phyloP scores from a whole-genome alignment of 768 basidiomycete species.

The Pulveroboletus ravenelii region DNA sequence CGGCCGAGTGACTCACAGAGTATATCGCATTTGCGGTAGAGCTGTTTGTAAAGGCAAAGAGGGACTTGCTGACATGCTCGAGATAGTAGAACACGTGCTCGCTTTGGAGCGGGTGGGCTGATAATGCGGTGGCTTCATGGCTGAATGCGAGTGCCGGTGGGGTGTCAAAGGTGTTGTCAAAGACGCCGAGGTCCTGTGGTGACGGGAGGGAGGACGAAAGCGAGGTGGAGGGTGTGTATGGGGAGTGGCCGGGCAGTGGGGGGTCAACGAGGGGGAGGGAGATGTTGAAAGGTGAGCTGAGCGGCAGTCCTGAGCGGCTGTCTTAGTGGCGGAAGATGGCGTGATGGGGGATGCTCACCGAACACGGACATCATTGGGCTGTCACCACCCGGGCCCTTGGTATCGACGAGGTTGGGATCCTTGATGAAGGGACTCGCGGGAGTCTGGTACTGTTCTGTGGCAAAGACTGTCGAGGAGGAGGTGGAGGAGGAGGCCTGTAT shows the following conservation, averaged over 20 bases:
- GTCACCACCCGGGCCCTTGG: slow-evolving; percentile 14
- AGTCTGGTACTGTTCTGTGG: slow-evolving; percentile 25
- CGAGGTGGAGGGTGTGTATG: slow-evolving; percentile 32
- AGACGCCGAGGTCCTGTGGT: slow-evolving; percentile 29
- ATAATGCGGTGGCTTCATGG: slow-evolving; percentile 21
- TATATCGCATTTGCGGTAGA: slow-evolving; percentile 60
- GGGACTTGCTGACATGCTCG: slow-evolving; percentile 60
- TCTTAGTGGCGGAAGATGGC: slow-evolving; percentile 10
- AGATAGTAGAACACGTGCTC: slow-evolving; percentile 74
- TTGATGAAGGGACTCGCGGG: slow-evolving; percentile 18
- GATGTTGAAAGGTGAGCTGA: slow-evolving; percentile 30
- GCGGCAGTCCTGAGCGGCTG: slow-evolving; percentile 17
- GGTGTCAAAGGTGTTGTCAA: slow-evolving; percentile 33
- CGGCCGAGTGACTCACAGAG: slow-evolving; percentile 42
- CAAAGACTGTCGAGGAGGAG: slow-evolving; percentile 33
- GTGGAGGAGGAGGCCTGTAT: slow-evolving; percentile 35
- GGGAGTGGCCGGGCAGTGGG: slow-evolving; percentile 26
- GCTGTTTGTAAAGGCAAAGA: slow-evolving; percentile 62
- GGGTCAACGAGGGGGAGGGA: slow-evolving; percentile 27
- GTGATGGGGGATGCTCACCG: slow-evolving; percentile 16
- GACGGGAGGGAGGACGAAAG: slow-evolving; percentile 33
- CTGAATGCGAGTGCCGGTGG: slow-evolving; percentile 28
- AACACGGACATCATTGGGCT: slow-evolving; percentile 29
- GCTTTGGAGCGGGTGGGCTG: slow-evolving; percentile 44
- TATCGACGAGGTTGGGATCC: slow-evolving; percentile 23